phyloP scores from a whole-genome alignment of 2,329 filamentous ascomycete species.

The Thelonectria blattea region DNA sequence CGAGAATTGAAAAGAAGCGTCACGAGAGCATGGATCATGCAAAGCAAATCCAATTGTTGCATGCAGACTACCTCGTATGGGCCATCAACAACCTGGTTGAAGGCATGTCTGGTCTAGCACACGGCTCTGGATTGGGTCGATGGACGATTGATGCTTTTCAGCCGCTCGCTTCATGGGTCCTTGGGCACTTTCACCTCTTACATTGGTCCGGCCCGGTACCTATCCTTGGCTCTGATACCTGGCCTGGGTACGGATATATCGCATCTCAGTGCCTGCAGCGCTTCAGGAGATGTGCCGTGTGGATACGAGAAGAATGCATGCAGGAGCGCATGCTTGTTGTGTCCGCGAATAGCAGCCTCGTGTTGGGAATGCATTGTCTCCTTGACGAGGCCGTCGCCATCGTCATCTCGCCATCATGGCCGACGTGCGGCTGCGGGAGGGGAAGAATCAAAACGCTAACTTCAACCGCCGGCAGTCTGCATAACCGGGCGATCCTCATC shows the following conservation, averaged over 20 bases:
- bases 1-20: neutral
- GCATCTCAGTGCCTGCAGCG: conserved; percentile 11
- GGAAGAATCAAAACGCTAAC: neutral
- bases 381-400: neutral
- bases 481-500: no score
- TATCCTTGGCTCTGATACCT: neutral
- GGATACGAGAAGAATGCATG: neutral
- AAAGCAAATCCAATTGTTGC: neutral
- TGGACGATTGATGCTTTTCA: neutral
- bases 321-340: neutral
- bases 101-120: neutral
- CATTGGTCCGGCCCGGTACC: conserved; percentile 1
- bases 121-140: neutral
- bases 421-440: neutral
- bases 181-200: neutral
- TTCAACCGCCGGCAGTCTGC: no score
- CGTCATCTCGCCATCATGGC: neutral
- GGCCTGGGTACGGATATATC: no score
- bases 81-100: neutral
- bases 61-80: neutral
- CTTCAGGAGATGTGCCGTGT: conserved; percentile 12
- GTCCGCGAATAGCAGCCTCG: neutral
- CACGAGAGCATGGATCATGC: neutral
- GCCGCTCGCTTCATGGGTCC: neutral
- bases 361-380: neutral